phyloP scores from a whole-genome alignment of 139 green algal genomes.

The Zygnema circumcarinatum region DNA sequence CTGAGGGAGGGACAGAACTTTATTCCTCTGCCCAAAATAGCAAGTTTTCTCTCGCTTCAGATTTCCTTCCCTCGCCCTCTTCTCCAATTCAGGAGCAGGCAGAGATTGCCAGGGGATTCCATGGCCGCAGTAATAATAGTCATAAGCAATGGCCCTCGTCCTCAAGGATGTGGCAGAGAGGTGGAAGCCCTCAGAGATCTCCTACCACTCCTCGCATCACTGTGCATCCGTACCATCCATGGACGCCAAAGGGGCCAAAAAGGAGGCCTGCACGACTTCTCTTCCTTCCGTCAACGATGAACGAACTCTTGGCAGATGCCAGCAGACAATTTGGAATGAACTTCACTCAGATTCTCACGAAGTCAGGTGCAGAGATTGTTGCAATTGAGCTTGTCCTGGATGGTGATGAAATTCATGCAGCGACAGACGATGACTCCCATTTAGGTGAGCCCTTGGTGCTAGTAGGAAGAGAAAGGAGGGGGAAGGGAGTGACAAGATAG shows the following conservation, averaged over 20 bases:
- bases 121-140: no score
- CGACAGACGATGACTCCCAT: not conserved
- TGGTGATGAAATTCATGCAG: not conserved
- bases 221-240: not conserved
- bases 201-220: not conserved
- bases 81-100: no score
- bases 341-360: not conserved
- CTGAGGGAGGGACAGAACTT: no score
- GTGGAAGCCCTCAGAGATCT: no score
- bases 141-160: no score
- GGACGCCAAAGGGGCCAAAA: not conserved
- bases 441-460: not conserved
- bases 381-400: not conserved
- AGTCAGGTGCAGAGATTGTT: not conserved
- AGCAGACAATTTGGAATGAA: not conserved
- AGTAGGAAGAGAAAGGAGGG: not conserved
- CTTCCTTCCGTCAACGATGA: not conserved
- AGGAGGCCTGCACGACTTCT: not conserved
- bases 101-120: no score
- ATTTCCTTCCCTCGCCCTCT: no score
- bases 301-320: not conserved
- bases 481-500: not conserved
- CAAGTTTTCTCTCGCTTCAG: no score
- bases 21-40: no score
- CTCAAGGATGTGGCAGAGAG: no score